phyloP scores from a whole-genome alignment of 2,329 filamentous ascomycete genomes.

The Ophiostoma australiae region DNA sequence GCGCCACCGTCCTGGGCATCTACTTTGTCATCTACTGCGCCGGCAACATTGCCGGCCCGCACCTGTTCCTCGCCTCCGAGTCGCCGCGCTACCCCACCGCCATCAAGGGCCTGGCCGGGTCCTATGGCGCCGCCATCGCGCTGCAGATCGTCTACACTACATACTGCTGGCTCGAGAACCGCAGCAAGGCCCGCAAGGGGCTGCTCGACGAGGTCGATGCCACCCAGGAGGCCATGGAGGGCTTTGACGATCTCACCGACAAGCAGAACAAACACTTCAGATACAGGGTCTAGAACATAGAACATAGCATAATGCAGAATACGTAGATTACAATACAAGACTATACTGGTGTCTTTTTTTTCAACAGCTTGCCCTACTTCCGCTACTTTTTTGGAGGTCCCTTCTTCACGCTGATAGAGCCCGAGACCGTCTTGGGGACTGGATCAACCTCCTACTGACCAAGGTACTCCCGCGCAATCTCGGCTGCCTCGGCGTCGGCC shows the following conservation, averaged over 20 bases:
- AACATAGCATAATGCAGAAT: not conserved
- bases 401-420: not conserved
- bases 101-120: slow-evolving; percentile 25
- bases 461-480: slow-evolving; percentile 34
- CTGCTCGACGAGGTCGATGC: slow-evolving; percentile 14
- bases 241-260: slow-evolving; percentile 27
- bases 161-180: slow-evolving; percentile 24
- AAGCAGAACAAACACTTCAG: slow-evolving; percentile 27
- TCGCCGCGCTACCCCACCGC: slow-evolving; percentile 25
- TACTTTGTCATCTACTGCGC: slow-evolving; percentile 36
- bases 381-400: not conserved
- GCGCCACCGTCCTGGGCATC: slow-evolving; percentile 44
- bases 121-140: slow-evolving; percentile 25
- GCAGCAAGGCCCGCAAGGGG: slow-evolving; percentile 21
- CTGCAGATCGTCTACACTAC: slow-evolving; percentile 25
- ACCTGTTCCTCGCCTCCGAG: slow-evolving; percentile 26
- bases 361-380: not conserved
- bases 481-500: slow-evolving; percentile 35
- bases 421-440: not conserved
- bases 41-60: slow-evolving; percentile 26
- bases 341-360: not conserved
- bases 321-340: not conserved
- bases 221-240: slow-evolving; percentile 24
- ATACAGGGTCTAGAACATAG: slow-evolving; percentile 21
- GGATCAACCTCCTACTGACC: slow-evolving; percentile 32